Evolutionary conservation across 441 rosid species (phyloP).

Genomic region (Melastoma candidum): DNA sequence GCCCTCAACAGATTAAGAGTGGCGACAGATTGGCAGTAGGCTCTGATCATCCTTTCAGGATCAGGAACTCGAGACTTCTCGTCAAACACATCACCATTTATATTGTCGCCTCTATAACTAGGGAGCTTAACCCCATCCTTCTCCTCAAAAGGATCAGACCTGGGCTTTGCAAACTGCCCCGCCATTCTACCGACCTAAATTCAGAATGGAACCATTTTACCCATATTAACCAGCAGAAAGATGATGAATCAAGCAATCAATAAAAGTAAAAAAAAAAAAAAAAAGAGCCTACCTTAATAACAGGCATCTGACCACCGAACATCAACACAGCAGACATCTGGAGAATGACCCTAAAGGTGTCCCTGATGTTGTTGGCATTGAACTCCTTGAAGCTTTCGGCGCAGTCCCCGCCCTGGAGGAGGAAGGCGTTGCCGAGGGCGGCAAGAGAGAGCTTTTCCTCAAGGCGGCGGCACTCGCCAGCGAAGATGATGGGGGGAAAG

Average conservation of each 20-base stretch:
- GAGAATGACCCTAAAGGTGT: constrained; percentile 51
- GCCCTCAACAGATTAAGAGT: constrained; percentile 19
- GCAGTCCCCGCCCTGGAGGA: constrained; percentile 80
- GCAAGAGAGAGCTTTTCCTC: constrained; percentile 72
- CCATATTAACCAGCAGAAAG: no score
- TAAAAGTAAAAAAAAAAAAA: no score
- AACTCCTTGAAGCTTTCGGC: constrained; percentile 95
- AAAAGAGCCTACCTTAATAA: constrained; percentile 39
- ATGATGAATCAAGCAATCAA: no score
- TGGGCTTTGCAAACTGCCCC: constrained; percentile 14
- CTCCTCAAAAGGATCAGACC: constrained; percentile 11
- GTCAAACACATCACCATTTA: constrained; percentile 13
- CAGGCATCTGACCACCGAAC: constrained; percentile 57
- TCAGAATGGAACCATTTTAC: no score
- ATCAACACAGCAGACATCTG: constrained; percentile 30
- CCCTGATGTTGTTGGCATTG: constrained; percentile 52
- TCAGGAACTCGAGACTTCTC: constrained; percentile 16
- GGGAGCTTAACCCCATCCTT: constrained; percentile 18
- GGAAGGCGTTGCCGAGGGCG: constrained; percentile 66
- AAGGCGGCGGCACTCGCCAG: constrained; percentile 67
- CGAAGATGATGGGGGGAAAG: constrained; percentile 74
- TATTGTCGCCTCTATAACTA: constrained; percentile 16
- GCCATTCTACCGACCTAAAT: constrained; percentile 14
- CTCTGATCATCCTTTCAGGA: constrained; percentile 16
- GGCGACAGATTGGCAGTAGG: constrained; percentile 11